Conservation (phyloP, 2,329 filamentous ascomycete genomes). For the Berkeleyomyces basicola region DNA sequence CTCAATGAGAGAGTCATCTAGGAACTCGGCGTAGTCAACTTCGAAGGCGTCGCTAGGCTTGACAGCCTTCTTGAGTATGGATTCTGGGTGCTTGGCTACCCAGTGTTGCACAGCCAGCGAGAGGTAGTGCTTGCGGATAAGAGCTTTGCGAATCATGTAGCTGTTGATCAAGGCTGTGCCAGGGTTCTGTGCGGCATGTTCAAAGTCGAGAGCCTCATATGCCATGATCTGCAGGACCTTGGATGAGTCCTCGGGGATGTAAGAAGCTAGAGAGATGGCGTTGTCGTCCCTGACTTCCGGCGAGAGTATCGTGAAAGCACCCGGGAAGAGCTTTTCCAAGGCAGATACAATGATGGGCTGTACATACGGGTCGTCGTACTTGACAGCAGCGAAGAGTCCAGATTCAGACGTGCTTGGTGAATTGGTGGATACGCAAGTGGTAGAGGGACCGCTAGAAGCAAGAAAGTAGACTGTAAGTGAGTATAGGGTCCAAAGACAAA, state of each 20-base stretch:
- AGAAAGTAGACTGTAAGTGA: not conserved
- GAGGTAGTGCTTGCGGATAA: constrained; percentile 93
- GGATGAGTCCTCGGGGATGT: constrained; percentile 23
- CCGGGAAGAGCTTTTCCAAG: constrained; percentile 46
- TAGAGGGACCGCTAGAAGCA: not conserved
- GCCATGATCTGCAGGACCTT: constrained; percentile 60
- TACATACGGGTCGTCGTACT: constrained; percentile 75
- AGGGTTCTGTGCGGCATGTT: constrained; percentile 47
- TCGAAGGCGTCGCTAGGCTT: constrained; percentile 76
- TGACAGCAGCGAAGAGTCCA: constrained; percentile 9
- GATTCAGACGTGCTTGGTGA: not conserved
- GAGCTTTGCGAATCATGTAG: constrained; percentile 87
- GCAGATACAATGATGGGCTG: constrained; percentile 68
- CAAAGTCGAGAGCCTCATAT: constrained; percentile 81
- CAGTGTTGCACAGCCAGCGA: constrained; percentile 70
- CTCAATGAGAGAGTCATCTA: constrained; percentile 84
- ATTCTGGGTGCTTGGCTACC: constrained; percentile 66
- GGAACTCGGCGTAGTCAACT: constrained; percentile 88
- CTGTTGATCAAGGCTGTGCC: constrained; percentile 58
- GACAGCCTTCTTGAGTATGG: constrained; percentile 51
- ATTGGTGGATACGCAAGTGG: not conserved
- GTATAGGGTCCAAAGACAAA: not conserved
- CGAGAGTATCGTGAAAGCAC: constrained; percentile 33
- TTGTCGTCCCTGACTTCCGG: constrained; percentile 16
- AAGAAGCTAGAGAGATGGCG: constrained; percentile 22